Percentiles rank a stretch among this genome's conserved stretches.
phyloP scores from a whole-genome alignment of 129 eudicot genomes.

The sunflower (Helianthus annuus) region HanXRQr2.0-SUNRISE NC_035440.2:67454583-67455082 shows the following conservation, averaged over 20 bases:
- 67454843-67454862: slow-evolving; percentile 27
- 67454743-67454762: slow-evolving; percentile 56
- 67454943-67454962: slow-evolving; percentile 48
- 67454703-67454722: slow-evolving; percentile 66
- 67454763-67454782: slow-evolving; percentile 40
- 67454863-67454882: slow-evolving; percentile 31
- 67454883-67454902: slow-evolving; percentile 28
- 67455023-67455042: slow-evolving; percentile 53
- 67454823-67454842: slow-evolving; percentile 34
- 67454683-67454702: slow-evolving; percentile 83
- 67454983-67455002: slow-evolving; percentile 35
- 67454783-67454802: slow-evolving; percentile 15
- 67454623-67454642: slow-evolving; percentile 47
- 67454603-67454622: slow-evolving; percentile 24
- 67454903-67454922: slow-evolving; percentile 10
- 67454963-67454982: slow-evolving; percentile 39
- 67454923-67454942: background rate
- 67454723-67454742: slow-evolving; percentile 36
- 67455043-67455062: slow-evolving; percentile 70
- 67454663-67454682: slow-evolving; percentile 59
- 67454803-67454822: slow-evolving; percentile 25
- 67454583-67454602: slow-evolving; percentile 33
- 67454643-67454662: slow-evolving; percentile 70
- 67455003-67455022: slow-evolving; percentile 58
- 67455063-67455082: slow-evolving; percentile 70